Percentiles rank a stretch among this genome's conserved stretches.
Evolutionary conservation across 2,329 filamentous ascomycete species (phyloP).

Genomic region (Neopestalotiopsis clavispora): DNA sequence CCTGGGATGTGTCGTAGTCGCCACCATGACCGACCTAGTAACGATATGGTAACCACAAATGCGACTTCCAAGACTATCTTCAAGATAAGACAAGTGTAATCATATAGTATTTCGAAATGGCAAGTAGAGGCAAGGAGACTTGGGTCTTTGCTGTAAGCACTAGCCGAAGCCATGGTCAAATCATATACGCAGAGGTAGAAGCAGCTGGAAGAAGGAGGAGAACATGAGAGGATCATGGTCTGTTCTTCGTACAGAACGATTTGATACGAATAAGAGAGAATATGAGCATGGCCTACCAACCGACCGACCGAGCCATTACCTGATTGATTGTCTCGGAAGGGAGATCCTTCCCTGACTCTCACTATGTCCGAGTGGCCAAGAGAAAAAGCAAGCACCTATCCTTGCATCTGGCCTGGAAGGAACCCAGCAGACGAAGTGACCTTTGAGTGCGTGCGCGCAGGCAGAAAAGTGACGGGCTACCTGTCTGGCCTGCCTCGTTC

Average conservation of each 20-base stretch:
- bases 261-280: background rate
- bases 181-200: too few species aligned
- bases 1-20: constrained; percentile 4
- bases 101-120: background rate
- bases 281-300: background rate
- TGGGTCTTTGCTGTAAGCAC: too few species aligned
- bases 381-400: constrained; percentile 7
- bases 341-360: background rate
- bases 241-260: background rate
- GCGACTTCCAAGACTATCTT: background rate
- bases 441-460: too few species aligned
- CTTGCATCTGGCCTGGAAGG: background rate
- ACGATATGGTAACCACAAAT: background rate
- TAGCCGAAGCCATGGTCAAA: too few species aligned
- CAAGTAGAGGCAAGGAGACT: too few species aligned
- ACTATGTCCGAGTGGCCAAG: constrained; percentile 1
- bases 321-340: constrained; percentile 9
- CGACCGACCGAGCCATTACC: background rate
- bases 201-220: too few species aligned
- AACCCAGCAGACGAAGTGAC: background rate
- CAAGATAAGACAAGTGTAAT: background rate
- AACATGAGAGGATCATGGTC: background rate
- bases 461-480: too few species aligned
- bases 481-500: too few species aligned
- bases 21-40: background rate